These are phyloP conservation scores for Boechera divaricarpa DNA, from an alignment of 345 rosid genomes.

Conservation along the genomic window DNA sequence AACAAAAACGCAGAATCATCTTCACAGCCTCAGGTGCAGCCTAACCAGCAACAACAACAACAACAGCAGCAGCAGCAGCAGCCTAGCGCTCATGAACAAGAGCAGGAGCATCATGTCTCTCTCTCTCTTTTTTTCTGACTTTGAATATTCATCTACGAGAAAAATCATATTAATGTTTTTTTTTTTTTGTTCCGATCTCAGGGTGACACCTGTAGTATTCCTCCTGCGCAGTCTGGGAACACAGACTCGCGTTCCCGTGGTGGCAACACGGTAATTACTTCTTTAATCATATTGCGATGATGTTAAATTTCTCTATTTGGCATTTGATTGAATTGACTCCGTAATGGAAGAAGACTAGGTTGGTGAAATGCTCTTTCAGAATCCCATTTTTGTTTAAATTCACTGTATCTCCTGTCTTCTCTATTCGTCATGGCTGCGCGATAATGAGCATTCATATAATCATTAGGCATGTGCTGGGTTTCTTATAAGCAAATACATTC, in stretches of 20 bases:
- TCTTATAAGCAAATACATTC: constrained; percentile 8
- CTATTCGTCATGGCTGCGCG: neutral
- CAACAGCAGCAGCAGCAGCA: constrained; percentile 7
- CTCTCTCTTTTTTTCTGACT: neutral
- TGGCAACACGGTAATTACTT: constrained; percentile 55
- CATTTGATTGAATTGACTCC: neutral
- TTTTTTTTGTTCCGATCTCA: constrained; percentile 12
- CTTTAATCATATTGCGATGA: neutral
- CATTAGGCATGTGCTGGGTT: neutral
- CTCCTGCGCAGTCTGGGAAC: constrained; percentile 43
- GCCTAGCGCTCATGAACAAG: constrained; percentile 10
- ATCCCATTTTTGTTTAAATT: neutral
- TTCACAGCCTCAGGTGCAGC: constrained; percentile 47
- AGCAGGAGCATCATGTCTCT: constrained; percentile 21
- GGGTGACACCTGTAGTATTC: constrained; percentile 55
- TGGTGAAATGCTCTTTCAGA: neutral
- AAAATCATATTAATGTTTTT: neutral
- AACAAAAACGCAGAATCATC: constrained; percentile 56
- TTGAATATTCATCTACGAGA: neutral
- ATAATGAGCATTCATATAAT: constrained; percentile 3
- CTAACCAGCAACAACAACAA: constrained; percentile 23
- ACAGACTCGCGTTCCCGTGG: constrained; percentile 52
- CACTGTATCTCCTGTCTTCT: neutral
- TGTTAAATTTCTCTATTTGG: neutral
- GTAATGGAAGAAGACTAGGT: neutral